Conservation (phyloP, 2,329 filamentous ascomycete species). For the Sporothrix brunneoviolacea region DNA sequence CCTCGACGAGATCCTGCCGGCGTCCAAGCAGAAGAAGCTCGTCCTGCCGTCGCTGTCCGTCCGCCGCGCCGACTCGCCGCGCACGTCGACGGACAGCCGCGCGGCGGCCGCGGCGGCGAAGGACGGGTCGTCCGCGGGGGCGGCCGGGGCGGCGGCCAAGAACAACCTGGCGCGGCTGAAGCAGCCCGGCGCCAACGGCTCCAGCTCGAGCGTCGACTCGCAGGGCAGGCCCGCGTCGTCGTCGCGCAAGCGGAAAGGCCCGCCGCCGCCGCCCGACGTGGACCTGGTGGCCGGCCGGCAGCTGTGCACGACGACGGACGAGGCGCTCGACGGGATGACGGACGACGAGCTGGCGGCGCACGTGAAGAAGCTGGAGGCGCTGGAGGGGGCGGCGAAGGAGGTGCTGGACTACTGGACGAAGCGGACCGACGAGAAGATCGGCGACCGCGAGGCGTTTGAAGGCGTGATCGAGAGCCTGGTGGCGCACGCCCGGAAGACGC, state of each 20-base stretch:
- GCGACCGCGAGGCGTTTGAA: conserved; percentile 89
- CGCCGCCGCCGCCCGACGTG: conserved; percentile 64
- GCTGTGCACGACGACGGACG: conserved; percentile 76
- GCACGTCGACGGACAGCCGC: conserved; percentile 49
- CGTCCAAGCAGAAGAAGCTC: conserved; percentile 96
- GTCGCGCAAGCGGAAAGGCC: conserved; percentile 45
- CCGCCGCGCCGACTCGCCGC: conserved; percentile 39
- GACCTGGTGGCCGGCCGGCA: conserved; percentile 73
- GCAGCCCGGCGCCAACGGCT: conserved; percentile 45
- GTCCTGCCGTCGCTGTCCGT: conserved; percentile 71
- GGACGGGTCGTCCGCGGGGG: too few species aligned
- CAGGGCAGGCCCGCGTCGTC: conserved; percentile 41
- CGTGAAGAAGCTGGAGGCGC: conserved; percentile 58
- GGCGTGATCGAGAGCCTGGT: conserved; percentile 96
- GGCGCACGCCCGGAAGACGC: conserved; percentile 78
- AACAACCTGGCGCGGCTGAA: conserved; percentile 25
- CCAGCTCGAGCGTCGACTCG: conserved; percentile 53
- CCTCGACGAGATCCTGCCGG: conserved; percentile 92
- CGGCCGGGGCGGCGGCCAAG: background rate
- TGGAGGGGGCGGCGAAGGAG: conserved; percentile 66
- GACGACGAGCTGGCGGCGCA: conserved; percentile 69
- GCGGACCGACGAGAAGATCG: conserved; percentile 75
- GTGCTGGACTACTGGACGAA: conserved; percentile 86
- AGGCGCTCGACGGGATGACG: conserved; percentile 73
- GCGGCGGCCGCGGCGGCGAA: background rate